These are phyloP conservation scores for Penicillium salamii DNA, from an alignment of 495 filamentous ascomycete genomes.

Conservation along the genomic window DNA sequence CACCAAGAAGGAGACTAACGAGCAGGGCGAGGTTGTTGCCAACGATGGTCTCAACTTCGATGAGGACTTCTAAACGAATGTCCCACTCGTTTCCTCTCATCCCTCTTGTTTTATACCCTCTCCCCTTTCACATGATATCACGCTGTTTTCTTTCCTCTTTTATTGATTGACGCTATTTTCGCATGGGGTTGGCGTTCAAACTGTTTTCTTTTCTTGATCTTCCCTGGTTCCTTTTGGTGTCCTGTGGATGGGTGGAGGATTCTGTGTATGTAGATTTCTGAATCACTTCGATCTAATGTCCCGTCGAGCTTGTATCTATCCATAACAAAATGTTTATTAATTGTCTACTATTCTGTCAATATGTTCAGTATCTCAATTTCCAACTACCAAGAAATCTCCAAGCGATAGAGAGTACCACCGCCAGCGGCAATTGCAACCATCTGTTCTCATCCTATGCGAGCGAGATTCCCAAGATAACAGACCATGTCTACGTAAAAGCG, in stretches of 20 bases:
- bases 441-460: too few species aligned
- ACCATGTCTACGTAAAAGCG: too few species aligned
- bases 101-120: slow-evolving; percentile 32
- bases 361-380: too few species aligned
- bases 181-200: slow-evolving; percentile 43
- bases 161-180: slow-evolving; percentile 33
- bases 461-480: too few species aligned
- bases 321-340: not conserved
- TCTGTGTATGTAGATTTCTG: slow-evolving; percentile 29
- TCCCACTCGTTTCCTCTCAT: slow-evolving; percentile 22
- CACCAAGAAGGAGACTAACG: slow-evolving; percentile 71
- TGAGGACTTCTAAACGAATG: slow-evolving; percentile 81
- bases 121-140: slow-evolving; percentile 24
- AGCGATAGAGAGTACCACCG: too few species aligned
- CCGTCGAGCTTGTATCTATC: not conserved
- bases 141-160: slow-evolving; percentile 17
- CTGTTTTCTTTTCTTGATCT: slow-evolving; percentile 20
- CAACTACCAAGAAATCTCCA: too few species aligned
- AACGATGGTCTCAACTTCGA: slow-evolving; percentile 87
- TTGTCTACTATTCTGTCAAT: too few species aligned
- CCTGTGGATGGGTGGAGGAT: slow-evolving; percentile 26
- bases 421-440: too few species aligned
- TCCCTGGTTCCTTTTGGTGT: slow-evolving; percentile 18
- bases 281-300: slow-evolving; percentile 16
- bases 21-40: slow-evolving; percentile 59